Evolutionary conservation across 176 grass and related monocot genomes (phyloP).

Genomic region (Avena atlantica): DNA sequence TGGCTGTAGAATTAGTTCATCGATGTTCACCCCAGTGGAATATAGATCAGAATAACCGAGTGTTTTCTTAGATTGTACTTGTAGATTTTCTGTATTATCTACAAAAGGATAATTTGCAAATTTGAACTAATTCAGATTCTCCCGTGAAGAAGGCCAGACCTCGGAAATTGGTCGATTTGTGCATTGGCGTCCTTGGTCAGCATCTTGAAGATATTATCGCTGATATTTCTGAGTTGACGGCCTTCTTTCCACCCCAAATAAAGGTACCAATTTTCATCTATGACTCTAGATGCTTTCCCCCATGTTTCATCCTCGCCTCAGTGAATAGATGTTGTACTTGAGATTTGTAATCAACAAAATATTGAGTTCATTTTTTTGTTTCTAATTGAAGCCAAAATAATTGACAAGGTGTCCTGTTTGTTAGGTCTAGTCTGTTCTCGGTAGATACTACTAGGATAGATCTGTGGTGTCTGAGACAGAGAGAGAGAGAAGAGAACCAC

Average conservation of each 20-base stretch:
- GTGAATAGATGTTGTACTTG: neutral
- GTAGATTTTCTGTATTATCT: neutral
- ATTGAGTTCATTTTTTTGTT: neutral
- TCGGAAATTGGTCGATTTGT: conserved; percentile 79
- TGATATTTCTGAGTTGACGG: conserved; percentile 76
- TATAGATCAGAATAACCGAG: conserved; percentile 16
- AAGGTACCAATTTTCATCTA: conserved; percentile 60
- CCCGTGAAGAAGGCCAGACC: conserved; percentile 61
- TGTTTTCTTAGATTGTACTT: neutral
- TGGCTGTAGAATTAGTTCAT: neutral
- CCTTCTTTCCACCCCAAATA: conserved; percentile 80
- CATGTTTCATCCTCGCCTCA: conserved; percentile 16
- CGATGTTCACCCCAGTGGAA: neutral
- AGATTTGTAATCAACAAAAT: neutral
- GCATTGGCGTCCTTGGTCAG: conserved; percentile 83
- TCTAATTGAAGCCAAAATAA: neutral
- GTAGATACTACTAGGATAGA: no score
- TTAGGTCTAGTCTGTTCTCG: no score
- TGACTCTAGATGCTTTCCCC: neutral
- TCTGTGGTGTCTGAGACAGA: no score
- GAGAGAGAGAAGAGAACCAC: no score
- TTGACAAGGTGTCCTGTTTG: neutral
- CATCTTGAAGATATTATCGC: conserved; percentile 85
- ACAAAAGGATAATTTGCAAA: conserved; percentile 8
- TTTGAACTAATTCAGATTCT: conserved; percentile 64